phyloP scores from a whole-genome alignment of 2,329 filamentous ascomycete genomes.

The Penicillium sclerotiorum region DNA sequence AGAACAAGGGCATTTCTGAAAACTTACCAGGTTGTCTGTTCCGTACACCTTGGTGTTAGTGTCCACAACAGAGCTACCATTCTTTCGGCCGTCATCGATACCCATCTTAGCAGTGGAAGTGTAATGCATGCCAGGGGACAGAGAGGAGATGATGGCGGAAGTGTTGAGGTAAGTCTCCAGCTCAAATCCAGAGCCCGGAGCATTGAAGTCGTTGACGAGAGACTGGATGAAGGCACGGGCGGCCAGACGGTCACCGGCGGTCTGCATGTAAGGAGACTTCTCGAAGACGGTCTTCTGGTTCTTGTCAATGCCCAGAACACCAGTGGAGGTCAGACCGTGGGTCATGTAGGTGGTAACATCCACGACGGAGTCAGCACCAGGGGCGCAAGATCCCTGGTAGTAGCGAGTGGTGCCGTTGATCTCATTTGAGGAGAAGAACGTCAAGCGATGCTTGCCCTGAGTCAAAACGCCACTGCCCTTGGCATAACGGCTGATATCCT shows the following conservation, averaged over 20 bases:
- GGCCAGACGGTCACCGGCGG: constrained; percentile 24
- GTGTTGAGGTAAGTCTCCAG: constrained; percentile 27
- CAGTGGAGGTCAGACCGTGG: constrained; percentile 30
- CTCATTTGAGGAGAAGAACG: constrained; percentile 30
- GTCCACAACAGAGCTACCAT: constrained; percentile 65
- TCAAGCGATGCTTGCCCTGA: constrained; percentile 30
- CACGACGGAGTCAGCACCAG: constrained; percentile 18
- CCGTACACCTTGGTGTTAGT: constrained; percentile 66
- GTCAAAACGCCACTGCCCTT: constrained; percentile 23
- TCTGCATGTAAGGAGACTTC: constrained; percentile 29
- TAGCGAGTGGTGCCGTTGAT: constrained; percentile 29
- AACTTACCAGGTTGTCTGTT: constrained; percentile 60
- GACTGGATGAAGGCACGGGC: constrained; percentile 24
- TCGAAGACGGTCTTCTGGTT: constrained; percentile 30
- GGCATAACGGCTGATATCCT: constrained; percentile 28
- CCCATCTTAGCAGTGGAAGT: constrained; percentile 64
- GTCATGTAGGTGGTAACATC: constrained; percentile 31
- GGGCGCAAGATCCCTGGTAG: constrained; percentile 29
- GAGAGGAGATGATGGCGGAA: constrained; percentile 31
- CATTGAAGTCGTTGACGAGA: constrained; percentile 24
- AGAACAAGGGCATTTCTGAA: constrained; percentile 36
- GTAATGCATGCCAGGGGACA: constrained; percentile 51
- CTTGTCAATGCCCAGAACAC: constrained; percentile 25
- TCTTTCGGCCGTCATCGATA: constrained; percentile 56
- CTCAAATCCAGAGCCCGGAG: constrained; percentile 21